Evolutionary conservation across 2,329 filamentous ascomycete species (phyloP).

Genomic region (Plenodomus biglobosus): DNA sequence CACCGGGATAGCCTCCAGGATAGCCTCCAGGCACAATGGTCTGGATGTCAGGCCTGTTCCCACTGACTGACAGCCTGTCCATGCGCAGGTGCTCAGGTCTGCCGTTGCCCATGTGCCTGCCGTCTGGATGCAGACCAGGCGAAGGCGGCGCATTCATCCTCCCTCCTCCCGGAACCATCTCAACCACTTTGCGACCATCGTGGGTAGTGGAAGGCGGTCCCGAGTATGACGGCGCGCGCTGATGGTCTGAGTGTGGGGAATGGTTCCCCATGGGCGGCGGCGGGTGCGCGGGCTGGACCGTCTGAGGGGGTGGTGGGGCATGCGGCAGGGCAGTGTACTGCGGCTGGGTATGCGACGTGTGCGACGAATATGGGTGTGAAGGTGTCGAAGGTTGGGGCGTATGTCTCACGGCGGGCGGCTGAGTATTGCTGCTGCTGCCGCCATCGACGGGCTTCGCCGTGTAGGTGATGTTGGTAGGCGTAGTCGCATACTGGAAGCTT

Average conservation of each 20-base stretch:
- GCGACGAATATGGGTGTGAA: not conserved
- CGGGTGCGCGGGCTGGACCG: constrained; percentile 27
- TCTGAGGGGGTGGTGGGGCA: constrained; percentile 18
- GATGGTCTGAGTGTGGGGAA: constrained; percentile 29
- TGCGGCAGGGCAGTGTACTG: constrained; percentile 21
- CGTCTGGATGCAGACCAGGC: constrained; percentile 37
- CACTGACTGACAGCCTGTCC: constrained; percentile 52
- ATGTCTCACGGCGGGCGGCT: constrained; percentile 31
- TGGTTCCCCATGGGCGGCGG: constrained; percentile 34
- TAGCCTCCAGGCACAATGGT: constrained; percentile 39
- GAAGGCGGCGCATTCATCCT: constrained; percentile 36
- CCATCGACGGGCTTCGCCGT: constrained; percentile 44
- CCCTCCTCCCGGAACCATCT: constrained; percentile 44
- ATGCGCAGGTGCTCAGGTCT: constrained; percentile 47
- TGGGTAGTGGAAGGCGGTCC: constrained; percentile 20
- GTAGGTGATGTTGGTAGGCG: constrained; percentile 48
- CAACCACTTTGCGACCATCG: constrained; percentile 43
- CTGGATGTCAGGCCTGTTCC: constrained; percentile 47
- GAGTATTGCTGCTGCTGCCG: constrained; percentile 7
- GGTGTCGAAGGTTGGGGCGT: constrained; percentile 20
- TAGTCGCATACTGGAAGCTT: constrained; percentile 45
- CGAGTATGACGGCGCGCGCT: constrained; percentile 25
- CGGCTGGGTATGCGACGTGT: constrained; percentile 11
- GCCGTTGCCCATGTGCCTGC: constrained; percentile 30
- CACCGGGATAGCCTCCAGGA: constrained; percentile 22